Base-by-base conservation (phyloP, 192 early-diverging fungal genomes). In the Rhizophagus sp. region DNA sequence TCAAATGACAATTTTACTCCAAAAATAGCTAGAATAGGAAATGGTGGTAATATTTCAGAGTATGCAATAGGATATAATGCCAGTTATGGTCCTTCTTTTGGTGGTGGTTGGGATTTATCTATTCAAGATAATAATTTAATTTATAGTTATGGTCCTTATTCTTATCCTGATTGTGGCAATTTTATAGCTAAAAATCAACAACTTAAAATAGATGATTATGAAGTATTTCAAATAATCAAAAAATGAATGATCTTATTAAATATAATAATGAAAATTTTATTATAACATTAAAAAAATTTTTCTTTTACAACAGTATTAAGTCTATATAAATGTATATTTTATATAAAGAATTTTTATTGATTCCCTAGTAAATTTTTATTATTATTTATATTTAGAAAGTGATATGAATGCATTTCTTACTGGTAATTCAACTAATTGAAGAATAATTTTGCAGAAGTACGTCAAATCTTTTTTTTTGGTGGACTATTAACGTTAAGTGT, bases 161-260 rank as follows among this genome's bases (percentile, higher is more conserved):
- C 68, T 39, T 70, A 39, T 70, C n/a, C 22, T 33, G 68, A 39
- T 39, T 41, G 22, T 41, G 39, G 34, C n/a, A 22, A 4, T 39
- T 70, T 39, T 70, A 17, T 39, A 11, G 1, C 33, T 1, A 70
- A 41, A 15, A 39, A 33, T 39, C 22, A n/a, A 10, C 39, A 41
- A n/a, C n/a, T 22, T 41, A 22, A 70, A n/a, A 47, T 70, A 70
- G 68, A 70, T 44, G 68, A 70, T 41, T 70, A 70, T 22, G 68
- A 70, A 70, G 68, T 70, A 22, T 70, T 70, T 39, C 68, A 70
- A 44, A 11, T 70, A n/a, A 70, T 70, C 4, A 57, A 57, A 57
- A 57, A 57, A 57, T 17, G 12, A 57, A 30, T 30, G 1, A 30
- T 30, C 30, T 30, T 30, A 30, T 30, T 0, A 30, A 30, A 30